phyloP scores from a whole-genome alignment of 768 basidiomycete genomes.

The Inosperma sp. region DNA sequence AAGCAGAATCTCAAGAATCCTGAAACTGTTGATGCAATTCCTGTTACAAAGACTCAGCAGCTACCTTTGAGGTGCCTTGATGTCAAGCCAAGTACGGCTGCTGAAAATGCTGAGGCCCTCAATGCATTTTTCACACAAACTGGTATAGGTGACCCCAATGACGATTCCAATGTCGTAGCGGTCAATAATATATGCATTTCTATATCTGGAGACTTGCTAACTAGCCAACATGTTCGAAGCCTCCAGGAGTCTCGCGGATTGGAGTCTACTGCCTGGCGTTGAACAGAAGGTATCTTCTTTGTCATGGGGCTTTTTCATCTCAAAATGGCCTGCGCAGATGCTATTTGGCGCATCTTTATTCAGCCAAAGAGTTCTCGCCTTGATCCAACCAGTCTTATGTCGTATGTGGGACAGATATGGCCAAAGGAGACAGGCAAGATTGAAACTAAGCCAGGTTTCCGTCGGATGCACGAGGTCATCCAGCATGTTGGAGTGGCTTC shows the following conservation, averaged over 20 bases:
- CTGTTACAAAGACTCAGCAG: conserved; percentile 18
- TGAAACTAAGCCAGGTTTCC: conserved; percentile 22
- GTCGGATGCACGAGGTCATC: conserved; percentile 36
- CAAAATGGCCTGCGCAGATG: too few relatives aligned
- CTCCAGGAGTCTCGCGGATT: conserved; percentile 19
- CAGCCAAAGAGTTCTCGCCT: conserved; percentile 10
- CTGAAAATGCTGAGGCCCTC: conserved; percentile 19
- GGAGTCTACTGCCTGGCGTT: conserved; percentile 26
- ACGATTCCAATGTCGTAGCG: conserved; percentile 5
- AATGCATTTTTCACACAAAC: conserved; percentile 18
- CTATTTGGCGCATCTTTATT: conserved; percentile 27
- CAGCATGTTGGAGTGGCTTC: conserved; percentile 24
- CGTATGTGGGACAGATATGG: conserved; percentile 19
- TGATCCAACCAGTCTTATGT: conserved; percentile 21
- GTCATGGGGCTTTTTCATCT: conserved; percentile 32
- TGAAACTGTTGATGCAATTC: conserved; percentile 24
- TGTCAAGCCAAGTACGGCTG: conserved; percentile 21
- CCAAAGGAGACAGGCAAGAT: conserved; percentile 32
- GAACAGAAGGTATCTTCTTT: conserved; percentile 31
- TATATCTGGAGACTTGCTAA: conserved; percentile 27
- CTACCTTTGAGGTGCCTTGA: conserved; percentile 19
- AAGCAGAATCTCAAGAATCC: conserved; percentile 17
- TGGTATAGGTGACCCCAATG: conserved; percentile 21
- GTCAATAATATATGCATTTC: conserved; percentile 18
- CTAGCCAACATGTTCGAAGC: conserved; percentile 21